Evolutionary conservation across 1,139 yeast genomes (phyloP).

Genomic region (Scheffersomyces cryptocercus): DNA sequence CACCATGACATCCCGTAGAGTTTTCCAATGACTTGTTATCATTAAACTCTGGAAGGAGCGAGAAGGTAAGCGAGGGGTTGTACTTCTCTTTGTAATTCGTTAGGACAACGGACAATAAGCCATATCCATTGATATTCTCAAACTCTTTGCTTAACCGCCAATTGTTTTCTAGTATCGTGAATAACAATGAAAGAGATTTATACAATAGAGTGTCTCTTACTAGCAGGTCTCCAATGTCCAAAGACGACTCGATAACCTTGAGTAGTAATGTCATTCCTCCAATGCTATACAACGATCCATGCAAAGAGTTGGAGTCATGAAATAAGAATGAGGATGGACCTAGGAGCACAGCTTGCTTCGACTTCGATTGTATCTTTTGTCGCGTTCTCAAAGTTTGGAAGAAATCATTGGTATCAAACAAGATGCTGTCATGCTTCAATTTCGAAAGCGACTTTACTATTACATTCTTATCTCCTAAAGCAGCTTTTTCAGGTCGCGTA

Average conservation of each 20-base stretch:
- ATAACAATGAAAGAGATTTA: constrained; percentile 24
- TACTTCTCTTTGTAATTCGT: constrained; percentile 27
- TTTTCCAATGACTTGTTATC: constrained; percentile 1
- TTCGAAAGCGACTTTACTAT: constrained; percentile 22
- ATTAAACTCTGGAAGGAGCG: constrained; percentile 6
- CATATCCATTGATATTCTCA: constrained; percentile 45
- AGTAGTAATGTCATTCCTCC: constrained; percentile 41
- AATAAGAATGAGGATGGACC: constrained; percentile 8
- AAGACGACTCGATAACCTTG: constrained; percentile 29
- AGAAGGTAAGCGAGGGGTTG: constrained; percentile 21
- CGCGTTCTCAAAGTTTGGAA: constrained; percentile 6
- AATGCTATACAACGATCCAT: constrained; percentile 32
- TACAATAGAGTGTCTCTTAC: constrained; percentile 23
- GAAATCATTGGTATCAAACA: constrained; percentile 33
- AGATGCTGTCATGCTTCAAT: constrained; percentile 26
- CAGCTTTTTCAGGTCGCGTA: neutral
- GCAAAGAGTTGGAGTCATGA: constrained; percentile 31
- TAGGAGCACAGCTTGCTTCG: neutral
- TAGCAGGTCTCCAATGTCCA: constrained; percentile 12
- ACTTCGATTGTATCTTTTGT: neutral
- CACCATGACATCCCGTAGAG: neutral
- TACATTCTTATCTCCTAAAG: constrained; percentile 16
- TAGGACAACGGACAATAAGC: constrained; percentile 33
- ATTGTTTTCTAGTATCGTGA: constrained; percentile 29
- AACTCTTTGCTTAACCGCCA: constrained; percentile 46